phyloP scores from a whole-genome alignment of 192 early-diverging fungal genomes.

The Allomyces macrogynus region DNA sequence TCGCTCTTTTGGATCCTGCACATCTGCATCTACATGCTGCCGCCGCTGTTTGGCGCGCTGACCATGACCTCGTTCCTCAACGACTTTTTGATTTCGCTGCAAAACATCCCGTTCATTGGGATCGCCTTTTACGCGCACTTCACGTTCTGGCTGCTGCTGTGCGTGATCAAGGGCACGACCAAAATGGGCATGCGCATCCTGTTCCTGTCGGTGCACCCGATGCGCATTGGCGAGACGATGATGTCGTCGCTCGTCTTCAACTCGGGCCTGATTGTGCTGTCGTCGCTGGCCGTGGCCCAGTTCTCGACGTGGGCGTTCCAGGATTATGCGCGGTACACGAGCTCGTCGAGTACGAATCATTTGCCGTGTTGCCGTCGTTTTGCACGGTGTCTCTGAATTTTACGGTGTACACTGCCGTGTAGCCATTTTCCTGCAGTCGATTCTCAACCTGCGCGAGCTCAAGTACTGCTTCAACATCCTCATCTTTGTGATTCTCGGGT shows the following conservation, averaged over 20 bases:
- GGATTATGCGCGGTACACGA: conserved; percentile 26
- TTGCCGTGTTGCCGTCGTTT: conserved; percentile 2
- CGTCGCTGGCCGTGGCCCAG: conserved; percentile 32
- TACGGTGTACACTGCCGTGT: conserved; percentile 2
- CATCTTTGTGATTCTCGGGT: conserved; percentile 20
- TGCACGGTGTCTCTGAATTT: background rate
- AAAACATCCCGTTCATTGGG: conserved; percentile 30
- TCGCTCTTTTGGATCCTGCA: conserved; percentile 35
- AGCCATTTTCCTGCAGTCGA: conserved; percentile 35
- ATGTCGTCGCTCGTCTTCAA: conserved; percentile 41
- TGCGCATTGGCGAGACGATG: conserved; percentile 37
- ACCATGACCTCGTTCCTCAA: conserved; percentile 26
- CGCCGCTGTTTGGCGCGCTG: conserved; percentile 9
- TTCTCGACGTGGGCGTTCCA: conserved; percentile 31
- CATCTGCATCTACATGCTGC: conserved; percentile 29
- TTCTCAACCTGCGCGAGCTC: conserved; percentile 25
- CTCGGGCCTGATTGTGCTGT: conserved; percentile 28
- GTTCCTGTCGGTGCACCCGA: conserved; percentile 34
- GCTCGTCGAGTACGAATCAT: conserved; percentile 22
- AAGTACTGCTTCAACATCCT: conserved; percentile 27
- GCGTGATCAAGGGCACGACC: conserved; percentile 31
- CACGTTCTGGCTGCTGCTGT: conserved; percentile 30
- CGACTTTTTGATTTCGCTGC: conserved; percentile 21
- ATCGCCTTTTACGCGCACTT: conserved; percentile 33
- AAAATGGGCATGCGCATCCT: conserved; percentile 35